Conservation (phyloP, 2,329 filamentous ascomycete genomes). For the Monilinia vaccinii-corymbosi region DNA sequence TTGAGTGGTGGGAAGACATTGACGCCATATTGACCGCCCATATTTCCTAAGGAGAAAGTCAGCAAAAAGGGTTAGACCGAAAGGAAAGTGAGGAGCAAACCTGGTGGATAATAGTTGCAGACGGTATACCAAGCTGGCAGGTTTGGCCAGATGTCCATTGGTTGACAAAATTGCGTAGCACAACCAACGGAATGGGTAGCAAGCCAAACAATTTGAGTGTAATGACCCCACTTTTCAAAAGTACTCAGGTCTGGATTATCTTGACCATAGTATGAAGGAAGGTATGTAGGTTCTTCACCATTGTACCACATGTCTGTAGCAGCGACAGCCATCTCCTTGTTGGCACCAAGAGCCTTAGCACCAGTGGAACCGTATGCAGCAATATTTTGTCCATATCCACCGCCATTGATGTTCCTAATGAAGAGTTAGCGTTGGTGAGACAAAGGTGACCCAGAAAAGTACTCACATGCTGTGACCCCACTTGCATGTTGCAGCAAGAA, state of each 20-base stretch:
- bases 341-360: slow-evolving; percentile 36
- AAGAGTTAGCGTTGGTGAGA: background rate
- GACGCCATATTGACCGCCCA: slow-evolving; percentile 8
- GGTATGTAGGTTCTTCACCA: slow-evolving; percentile 55
- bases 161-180: slow-evolving; percentile 43
- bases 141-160: slow-evolving; percentile 34
- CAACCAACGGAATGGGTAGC: slow-evolving; percentile 53
- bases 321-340: slow-evolving; percentile 49
- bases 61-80: background rate
- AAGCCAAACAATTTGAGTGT: slow-evolving; percentile 65
- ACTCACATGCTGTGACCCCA: slow-evolving; percentile 50
- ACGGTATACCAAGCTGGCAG: slow-evolving; percentile 59
- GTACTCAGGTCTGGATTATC: slow-evolving; percentile 48
- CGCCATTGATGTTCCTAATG: slow-evolving; percentile 42
- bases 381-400: slow-evolving; percentile 83
- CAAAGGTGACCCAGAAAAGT: background rate
- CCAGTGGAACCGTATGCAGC: slow-evolving; percentile 49
- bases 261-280: slow-evolving; percentile 46
- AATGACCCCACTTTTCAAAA: slow-evolving; percentile 64
- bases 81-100: background rate
- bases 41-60: slow-evolving; percentile 1
- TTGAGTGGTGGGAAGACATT: slow-evolving; percentile 9
- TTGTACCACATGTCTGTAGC: slow-evolving; percentile 87
- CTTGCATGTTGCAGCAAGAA: slow-evolving; percentile 11
- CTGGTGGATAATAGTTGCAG: slow-evolving; percentile 63